Base-by-base conservation (phyloP, 192 early-diverging fungal genomes). In the Umbelopsis ramanniana region DNA sequence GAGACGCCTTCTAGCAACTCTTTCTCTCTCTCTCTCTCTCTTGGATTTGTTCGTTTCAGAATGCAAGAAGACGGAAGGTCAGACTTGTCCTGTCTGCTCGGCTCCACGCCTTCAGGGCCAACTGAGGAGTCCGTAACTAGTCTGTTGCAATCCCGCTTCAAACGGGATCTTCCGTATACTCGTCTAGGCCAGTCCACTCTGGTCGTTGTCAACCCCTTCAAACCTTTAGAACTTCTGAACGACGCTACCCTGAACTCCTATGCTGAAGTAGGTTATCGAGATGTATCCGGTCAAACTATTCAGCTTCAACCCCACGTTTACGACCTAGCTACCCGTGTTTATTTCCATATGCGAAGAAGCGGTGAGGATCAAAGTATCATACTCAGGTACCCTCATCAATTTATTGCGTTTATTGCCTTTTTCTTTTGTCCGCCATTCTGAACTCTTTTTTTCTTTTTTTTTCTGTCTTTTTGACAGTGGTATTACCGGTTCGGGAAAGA, bases 401-500 rank as follows among this genome's bases (percentile, higher is more conserved):
- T 66, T 52, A 66, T 9, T 66, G 24, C 15, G 26, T 71, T 63
- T 60, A 11, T 60, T 33, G n/a, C 48, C 12, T 46, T 71, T 47
- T 48, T 71, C 23, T 57, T 46, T 69, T 53, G 35, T 63, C 19
- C 46, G 24, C 45, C n/a, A 46, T 33, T n/a, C 33, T 66, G 26
- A 21, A 26, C 55, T 19, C 23, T 43, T 43, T 43, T 12, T 11
- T 12, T 43, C 46, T 33, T 11, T 38, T 67, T 52, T 2, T 21
- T 70, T n/a, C n/a, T n/a, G n/a, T n/a, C 37, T 52, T 52, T 35
- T 53, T 33, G 23, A 33, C 66, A 94, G 94, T 71, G 96, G 96
- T 53, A 90, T 94, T 67, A 87, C 88, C 47, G 96, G 95, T 22
- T 91, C 90, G 35, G 95, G 96, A 63, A 98, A 98, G 74, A 86